Evolutionary conservation across 2,329 filamentous ascomycete genomes (phyloP).

Genomic region (Podosphaera xanthii): DNA sequence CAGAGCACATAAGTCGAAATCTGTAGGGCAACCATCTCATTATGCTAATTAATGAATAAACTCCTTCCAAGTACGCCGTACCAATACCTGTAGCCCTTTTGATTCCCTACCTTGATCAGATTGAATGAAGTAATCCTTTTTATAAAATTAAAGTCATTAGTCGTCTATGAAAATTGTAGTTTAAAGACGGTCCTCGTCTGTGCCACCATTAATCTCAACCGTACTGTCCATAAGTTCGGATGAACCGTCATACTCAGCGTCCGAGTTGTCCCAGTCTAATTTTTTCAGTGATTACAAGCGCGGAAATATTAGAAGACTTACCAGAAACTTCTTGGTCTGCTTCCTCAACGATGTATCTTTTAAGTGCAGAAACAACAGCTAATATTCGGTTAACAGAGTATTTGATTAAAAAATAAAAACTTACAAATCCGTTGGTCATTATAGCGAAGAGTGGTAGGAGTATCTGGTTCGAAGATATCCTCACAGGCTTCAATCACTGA

Average conservation of each 20-base stretch:
- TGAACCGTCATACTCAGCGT: constrained; percentile 21
- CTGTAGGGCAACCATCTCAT: no score
- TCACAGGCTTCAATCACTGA: constrained; percentile 10
- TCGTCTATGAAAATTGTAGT: not conserved
- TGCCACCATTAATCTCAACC: constrained; percentile 4
- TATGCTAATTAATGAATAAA: no score
- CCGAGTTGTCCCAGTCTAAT: constrained; percentile 16
- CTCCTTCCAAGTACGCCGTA: no score
- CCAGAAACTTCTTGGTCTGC: constrained; percentile 19
- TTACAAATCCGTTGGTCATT: not conserved
- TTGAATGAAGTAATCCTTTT: not conserved
- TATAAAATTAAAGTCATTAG: not conserved
- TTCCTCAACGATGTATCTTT: constrained; percentile 16
- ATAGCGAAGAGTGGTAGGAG: not conserved
- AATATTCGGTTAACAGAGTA: constrained; percentile 4
- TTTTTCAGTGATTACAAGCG: constrained; percentile 1
- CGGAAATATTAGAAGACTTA: constrained; percentile 8
- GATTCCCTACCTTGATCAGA: not conserved
- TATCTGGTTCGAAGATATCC: constrained; percentile 7
- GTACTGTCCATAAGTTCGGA: constrained; percentile 31
- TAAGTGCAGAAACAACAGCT: constrained; percentile 13
- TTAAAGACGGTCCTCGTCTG: not conserved
- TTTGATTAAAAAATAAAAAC: not conserved
- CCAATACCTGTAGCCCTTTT: no score
- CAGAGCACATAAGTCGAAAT: no score